A percentile compares a stretch with the other conserved stretches of the same genome.
phyloP scores from a whole-genome alignment of 257 asterid species.

The Solanum dulcamara region DNA sequence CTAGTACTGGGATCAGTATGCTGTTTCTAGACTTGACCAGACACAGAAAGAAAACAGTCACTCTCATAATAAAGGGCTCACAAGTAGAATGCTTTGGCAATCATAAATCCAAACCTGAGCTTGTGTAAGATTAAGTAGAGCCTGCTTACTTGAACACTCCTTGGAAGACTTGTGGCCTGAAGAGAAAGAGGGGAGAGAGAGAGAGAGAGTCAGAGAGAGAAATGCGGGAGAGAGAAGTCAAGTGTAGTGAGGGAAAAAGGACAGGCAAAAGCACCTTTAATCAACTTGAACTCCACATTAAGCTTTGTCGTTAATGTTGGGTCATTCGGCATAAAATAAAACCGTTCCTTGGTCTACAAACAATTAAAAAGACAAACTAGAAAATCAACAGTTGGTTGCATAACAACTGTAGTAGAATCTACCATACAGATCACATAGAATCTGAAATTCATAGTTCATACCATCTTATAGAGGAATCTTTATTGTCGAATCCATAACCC shows the following conservation, averaged over 20 bases:
- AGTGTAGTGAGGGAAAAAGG: background rate
- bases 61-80: background rate
- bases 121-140: constrained; percentile 62
- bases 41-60: background rate
- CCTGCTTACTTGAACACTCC: constrained; percentile 62
- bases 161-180: constrained; percentile 73
- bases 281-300: constrained; percentile 68
- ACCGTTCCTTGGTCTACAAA: constrained; percentile 53
- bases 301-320: constrained; percentile 53
- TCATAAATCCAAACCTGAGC: constrained; percentile 41
- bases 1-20: background rate
- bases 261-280: constrained; percentile 44
- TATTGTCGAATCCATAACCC: background rate
- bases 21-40: background rate
- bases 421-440: background rate
- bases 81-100: background rate
- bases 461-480: background rate
- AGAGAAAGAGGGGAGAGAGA: background rate
- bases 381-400: background rate
- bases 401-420: background rate
- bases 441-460: background rate
- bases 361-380: background rate
- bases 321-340: constrained; percentile 55
- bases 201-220: background rate
- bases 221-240: background rate